A percentile compares a stretch with the other conserved stretches of the same genome.
phyloP scores from a whole-genome alignment of 108 stramenopile species.

The Cyclotella atomus region DNA sequence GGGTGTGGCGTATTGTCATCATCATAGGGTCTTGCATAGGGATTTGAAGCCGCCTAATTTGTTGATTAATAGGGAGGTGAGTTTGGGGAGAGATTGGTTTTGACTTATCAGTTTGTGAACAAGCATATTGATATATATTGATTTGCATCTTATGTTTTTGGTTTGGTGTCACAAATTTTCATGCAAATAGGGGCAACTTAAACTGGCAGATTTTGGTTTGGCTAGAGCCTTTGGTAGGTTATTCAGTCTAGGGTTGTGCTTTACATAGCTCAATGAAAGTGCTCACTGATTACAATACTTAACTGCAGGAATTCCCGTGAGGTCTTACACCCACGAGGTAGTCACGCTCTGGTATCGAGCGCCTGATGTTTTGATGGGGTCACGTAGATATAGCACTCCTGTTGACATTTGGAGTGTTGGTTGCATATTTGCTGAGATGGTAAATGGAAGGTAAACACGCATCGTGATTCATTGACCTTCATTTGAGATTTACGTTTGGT shows the following conservation, averaged over 20 bases:
- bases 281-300: no score
- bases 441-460: constrained; percentile 72
- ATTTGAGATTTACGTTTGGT: background rate
- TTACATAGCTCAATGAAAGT: no score
- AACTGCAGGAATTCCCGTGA: constrained; percentile 94
- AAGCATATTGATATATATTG: no score
- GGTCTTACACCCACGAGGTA: constrained; percentile 94
- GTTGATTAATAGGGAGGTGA: constrained; percentile 92
- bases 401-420: constrained; percentile 99
- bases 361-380: constrained; percentile 98
- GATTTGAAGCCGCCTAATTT: constrained; percentile 98
- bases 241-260: background rate
- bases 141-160: background rate
- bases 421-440: constrained; percentile 99
- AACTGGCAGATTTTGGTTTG: constrained; percentile 99
- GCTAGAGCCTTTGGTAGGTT: constrained; percentile 90
- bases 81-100: no score
- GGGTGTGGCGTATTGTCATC: constrained; percentile 99
- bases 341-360: constrained; percentile 99
- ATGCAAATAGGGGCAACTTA: constrained; percentile 77
- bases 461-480: background rate
- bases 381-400: constrained; percentile 95
- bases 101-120: no score
- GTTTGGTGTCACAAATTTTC: background rate
- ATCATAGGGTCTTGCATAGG: constrained; percentile 95